Conservation (phyloP, 305 asterid genomes). For the Fraxinus ornus region DNA sequence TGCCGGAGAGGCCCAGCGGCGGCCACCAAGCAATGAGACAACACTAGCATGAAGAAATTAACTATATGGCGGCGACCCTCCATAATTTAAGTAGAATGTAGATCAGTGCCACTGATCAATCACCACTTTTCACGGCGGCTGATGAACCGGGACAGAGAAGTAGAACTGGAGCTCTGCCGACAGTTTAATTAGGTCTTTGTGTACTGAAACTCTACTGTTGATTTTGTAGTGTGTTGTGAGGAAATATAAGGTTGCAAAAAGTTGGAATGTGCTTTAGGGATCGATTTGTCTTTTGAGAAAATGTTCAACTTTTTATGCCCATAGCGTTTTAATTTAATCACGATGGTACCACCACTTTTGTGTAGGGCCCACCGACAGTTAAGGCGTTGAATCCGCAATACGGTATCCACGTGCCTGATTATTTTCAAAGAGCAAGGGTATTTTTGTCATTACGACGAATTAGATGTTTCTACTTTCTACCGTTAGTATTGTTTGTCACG, state of each 20-base stretch:
- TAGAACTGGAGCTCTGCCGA: slow-evolving; percentile 35
- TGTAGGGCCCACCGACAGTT: slow-evolving; percentile 59
- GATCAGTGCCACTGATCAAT: slow-evolving; percentile 1
- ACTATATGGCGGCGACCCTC: slow-evolving; percentile 11
- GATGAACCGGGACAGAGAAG: slow-evolving; percentile 36
- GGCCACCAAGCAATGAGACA: slow-evolving; percentile 11
- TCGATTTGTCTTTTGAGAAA: background rate
- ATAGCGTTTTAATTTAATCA: slow-evolving; percentile 29
- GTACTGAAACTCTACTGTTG: slow-evolving; percentile 15
- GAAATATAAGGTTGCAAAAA: slow-evolving; percentile 19
- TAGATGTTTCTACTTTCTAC: slow-evolving; percentile 38
- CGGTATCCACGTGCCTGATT: slow-evolving; percentile 36
- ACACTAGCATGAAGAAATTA: slow-evolving; percentile 1
- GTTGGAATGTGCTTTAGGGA: slow-evolving; percentile 5
- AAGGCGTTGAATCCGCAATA: slow-evolving; percentile 80
- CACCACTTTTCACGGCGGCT: slow-evolving; percentile 38
- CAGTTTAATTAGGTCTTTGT: slow-evolving; percentile 26
- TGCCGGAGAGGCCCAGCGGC: slow-evolving; percentile 25
- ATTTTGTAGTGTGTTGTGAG: slow-evolving; percentile 6
- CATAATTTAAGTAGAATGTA: slow-evolving; percentile 38
- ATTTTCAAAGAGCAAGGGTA: slow-evolving; percentile 31
- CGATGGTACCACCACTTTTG: slow-evolving; percentile 40
- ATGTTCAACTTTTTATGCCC: slow-evolving; percentile 19
- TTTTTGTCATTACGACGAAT: slow-evolving; percentile 33
- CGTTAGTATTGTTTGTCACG: slow-evolving; percentile 28